A percentile compares a stretch with the other conserved stretches of the same genome.
Evolutionary conservation across 2,329 filamentous ascomycete species (phyloP).

Genomic region (Pyricularia sp.): DNA sequence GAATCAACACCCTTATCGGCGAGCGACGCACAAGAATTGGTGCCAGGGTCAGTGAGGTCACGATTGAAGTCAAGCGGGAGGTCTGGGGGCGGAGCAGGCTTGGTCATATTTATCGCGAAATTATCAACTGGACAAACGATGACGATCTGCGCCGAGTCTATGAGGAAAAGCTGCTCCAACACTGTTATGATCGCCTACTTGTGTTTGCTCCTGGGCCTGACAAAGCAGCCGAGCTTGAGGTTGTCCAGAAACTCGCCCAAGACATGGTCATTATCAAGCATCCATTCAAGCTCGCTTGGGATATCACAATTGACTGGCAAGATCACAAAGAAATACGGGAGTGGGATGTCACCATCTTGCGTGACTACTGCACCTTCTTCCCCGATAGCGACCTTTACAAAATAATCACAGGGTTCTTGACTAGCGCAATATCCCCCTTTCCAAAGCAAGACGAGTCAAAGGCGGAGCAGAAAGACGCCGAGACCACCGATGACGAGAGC

Average conservation of each 20-base stretch:
- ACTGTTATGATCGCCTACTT: conserved; percentile 65
- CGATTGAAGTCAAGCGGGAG: conserved; percentile 74
- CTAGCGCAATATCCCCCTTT: conserved; percentile 75
- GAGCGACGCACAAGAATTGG: conserved; percentile 81
- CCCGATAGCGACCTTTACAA: conserved; percentile 72
- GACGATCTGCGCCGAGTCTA: conserved; percentile 73
- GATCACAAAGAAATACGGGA: conserved; percentile 62
- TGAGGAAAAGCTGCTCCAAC: conserved; percentile 78
- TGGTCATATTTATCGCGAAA: conserved; percentile 65
- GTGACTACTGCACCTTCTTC: conserved; percentile 73
- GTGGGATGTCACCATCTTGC: conserved; percentile 65
- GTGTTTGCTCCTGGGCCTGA: conserved; percentile 47
- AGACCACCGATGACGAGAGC: conserved; percentile 32
- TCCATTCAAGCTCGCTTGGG: conserved; percentile 80
- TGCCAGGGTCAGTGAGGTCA: conserved; percentile 72
- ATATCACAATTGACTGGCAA: conserved; percentile 78
- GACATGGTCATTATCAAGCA: conserved; percentile 97
- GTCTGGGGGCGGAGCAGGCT: conserved; percentile 63
- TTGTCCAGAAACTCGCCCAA: conserved; percentile 63
- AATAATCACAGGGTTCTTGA: conserved; percentile 69
- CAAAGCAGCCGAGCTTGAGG: conserved; percentile 58
- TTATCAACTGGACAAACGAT: conserved; percentile 83
- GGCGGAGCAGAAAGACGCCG: conserved; percentile 10
- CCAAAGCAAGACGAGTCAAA: conserved; percentile 25
- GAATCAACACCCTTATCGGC: conserved; percentile 79